phyloP scores from a whole-genome alignment of 345 rosid genomes.

The Sisymbrium irio region DNA sequence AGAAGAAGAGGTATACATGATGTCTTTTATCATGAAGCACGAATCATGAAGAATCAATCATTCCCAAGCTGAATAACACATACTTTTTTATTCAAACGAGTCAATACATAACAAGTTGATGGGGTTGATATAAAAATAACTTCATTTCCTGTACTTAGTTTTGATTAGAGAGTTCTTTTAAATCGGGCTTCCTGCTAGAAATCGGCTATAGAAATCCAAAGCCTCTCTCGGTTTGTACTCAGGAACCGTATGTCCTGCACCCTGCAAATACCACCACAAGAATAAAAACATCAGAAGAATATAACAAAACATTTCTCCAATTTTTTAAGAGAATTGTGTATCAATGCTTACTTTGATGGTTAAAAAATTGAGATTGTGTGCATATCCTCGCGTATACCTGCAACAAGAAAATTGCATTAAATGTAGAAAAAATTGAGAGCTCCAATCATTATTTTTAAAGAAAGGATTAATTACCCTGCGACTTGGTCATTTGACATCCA shows the following conservation, averaged over 20 bases:
- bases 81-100: constrained; percentile 10
- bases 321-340: not conserved
- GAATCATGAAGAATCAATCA: not conserved
- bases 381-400: constrained; percentile 80
- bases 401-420: not conserved
- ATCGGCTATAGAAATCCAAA: constrained; percentile 68
- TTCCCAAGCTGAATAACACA: not conserved
- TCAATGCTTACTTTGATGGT: constrained; percentile 61
- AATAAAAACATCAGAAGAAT: not conserved
- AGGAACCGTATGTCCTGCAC: constrained; percentile 91
- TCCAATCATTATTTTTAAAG: too few species aligned
- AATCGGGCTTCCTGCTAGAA: constrained; percentile 56
- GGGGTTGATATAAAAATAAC: too few species aligned
- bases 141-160: not conserved
- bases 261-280: constrained; percentile 44
- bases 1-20: not conserved
- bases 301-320: not conserved
- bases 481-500: constrained; percentile 73
- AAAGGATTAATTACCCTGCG: too few species aligned
- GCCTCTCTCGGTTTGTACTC: constrained; percentile 88
- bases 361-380: constrained; percentile 73
- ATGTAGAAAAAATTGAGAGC: not conserved
- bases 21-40: not conserved
- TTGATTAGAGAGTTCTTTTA: constrained; percentile 8
- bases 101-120: not conserved